These are phyloP conservation scores for Trichoderma oligosporum DNA, from an alignment of 2,329 filamentous ascomycete genomes.

Conservation along the genomic window DNA sequence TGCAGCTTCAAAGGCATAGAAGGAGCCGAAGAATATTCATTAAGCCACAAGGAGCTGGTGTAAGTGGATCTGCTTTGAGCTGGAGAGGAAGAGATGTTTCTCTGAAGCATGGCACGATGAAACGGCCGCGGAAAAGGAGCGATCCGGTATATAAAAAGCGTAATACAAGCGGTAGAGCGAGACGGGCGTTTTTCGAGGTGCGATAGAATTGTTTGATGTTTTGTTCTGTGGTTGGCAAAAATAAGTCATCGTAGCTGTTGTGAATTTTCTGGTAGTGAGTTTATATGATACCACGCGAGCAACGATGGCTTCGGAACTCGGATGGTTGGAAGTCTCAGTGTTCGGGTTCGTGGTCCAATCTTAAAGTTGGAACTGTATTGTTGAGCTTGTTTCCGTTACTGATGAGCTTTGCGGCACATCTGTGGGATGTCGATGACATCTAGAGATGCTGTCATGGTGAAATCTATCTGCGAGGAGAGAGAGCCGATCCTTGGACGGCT, in stretches of 20 bases:
- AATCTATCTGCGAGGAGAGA: slow-evolving; percentile 64
- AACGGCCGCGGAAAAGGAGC: slow-evolving; percentile 66
- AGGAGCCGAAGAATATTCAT: slow-evolving; percentile 61
- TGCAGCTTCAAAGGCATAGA: slow-evolving; percentile 51
- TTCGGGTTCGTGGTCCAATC: slow-evolving; percentile 49
- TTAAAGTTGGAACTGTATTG: slow-evolving; percentile 40
- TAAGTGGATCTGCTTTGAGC: slow-evolving; percentile 67
- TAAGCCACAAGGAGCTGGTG: slow-evolving; percentile 64
- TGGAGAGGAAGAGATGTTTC: slow-evolving; percentile 49
- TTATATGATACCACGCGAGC: slow-evolving; percentile 64
- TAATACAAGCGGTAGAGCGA: slow-evolving; percentile 70
- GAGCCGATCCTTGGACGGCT: slow-evolving; percentile 48
- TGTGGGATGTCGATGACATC: slow-evolving; percentile 64
- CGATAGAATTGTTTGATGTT: slow-evolving; percentile 57
- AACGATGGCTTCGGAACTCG: slow-evolving; percentile 43
- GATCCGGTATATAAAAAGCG: slow-evolving; percentile 67
- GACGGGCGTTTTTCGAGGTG: slow-evolving; percentile 57
- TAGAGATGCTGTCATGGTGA: slow-evolving; percentile 64
- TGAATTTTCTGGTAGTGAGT: slow-evolving; percentile 69
- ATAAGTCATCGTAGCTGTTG: slow-evolving; percentile 60
- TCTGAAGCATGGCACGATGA: slow-evolving; percentile 61
- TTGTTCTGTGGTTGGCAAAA: slow-evolving; percentile 55
- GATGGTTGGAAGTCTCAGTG: slow-evolving; percentile 48
- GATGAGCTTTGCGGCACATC: slow-evolving; percentile 42
- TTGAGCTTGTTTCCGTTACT: slow-evolving; percentile 39